phyloP scores from a whole-genome alignment of 257 asterid genomes.

The Cruciata laevipes region DNA sequence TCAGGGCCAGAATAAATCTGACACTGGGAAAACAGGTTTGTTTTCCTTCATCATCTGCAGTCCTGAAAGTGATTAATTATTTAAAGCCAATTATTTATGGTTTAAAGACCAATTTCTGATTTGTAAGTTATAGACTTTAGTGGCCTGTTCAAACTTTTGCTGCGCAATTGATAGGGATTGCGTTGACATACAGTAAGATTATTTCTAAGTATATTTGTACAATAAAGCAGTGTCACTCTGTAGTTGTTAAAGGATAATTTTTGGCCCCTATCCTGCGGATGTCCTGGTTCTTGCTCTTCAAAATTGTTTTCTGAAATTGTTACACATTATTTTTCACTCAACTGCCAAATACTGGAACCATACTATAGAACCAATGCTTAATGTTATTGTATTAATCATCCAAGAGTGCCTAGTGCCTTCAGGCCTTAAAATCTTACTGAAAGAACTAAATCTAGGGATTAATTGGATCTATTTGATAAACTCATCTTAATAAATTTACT shows the following conservation, averaged over 20 bases:
- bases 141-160: not conserved
- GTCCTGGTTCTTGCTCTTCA: slow-evolving; percentile 2
- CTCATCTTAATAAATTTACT: not conserved
- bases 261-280: not conserved
- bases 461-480: not conserved
- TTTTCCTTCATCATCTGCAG: not conserved
- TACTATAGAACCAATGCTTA: not conserved
- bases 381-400: not conserved
- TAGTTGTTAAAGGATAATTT: not conserved
- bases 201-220: not conserved
- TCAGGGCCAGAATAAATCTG: slow-evolving; percentile 46
- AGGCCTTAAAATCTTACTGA: not conserved
- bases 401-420: not conserved
- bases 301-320: not conserved
- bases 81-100: not conserved
- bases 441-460: not conserved
- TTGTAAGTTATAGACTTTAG: not conserved
- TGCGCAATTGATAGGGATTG: not conserved
- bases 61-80: not conserved
- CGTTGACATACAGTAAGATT: not conserved
- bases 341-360: not conserved
- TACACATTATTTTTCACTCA: not conserved
- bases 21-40: slow-evolving; percentile 46
- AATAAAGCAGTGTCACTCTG: not conserved
- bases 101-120: not conserved